These are phyloP conservation scores for Picea glauca DNA, from an alignment of 75 land plant species.

Conservation along the genomic window DNA sequence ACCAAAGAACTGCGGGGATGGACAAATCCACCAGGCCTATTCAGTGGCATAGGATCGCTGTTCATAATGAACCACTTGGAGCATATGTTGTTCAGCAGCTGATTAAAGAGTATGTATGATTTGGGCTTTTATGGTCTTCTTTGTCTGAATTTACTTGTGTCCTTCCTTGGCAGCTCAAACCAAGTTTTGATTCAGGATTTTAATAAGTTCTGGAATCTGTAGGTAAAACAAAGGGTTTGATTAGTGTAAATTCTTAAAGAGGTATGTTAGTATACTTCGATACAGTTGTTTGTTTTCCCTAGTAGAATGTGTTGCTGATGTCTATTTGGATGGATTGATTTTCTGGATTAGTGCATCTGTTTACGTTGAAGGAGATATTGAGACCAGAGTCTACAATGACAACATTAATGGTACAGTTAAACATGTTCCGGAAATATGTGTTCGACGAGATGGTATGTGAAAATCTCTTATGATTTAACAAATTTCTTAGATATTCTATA, in stretches of 20 bases:
- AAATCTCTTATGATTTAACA: not conserved
- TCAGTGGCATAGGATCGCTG: constrained; percentile 90
- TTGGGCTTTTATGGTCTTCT: not conserved
- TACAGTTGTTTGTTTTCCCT: not conserved
- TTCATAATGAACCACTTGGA: constrained; percentile 70
- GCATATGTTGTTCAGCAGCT: constrained; percentile 61
- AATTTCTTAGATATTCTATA: not conserved
- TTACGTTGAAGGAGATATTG: constrained; percentile 91
- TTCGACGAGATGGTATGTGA: constrained; percentile 77
- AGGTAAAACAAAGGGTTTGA: not conserved
- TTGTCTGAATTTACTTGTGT: not conserved
- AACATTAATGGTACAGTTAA: constrained; percentile 63
- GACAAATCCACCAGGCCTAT: constrained; percentile 43
- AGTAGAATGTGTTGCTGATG: not conserved
- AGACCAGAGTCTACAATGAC: constrained; percentile 87
- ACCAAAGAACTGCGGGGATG: constrained; percentile 35
- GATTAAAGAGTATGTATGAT: constrained; percentile 46
- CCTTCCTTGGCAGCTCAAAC: not conserved
- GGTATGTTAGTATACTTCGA: not conserved
- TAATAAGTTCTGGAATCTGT: not conserved
- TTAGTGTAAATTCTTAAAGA: not conserved
- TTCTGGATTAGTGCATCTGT: constrained; percentile 52
- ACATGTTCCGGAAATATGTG: constrained; percentile 74
- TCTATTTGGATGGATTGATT: constrained; percentile 1
- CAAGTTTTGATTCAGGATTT: not conserved